phyloP scores from a whole-genome alignment of 495 filamentous ascomycete species.

The Jackrogersella minutella region DNA sequence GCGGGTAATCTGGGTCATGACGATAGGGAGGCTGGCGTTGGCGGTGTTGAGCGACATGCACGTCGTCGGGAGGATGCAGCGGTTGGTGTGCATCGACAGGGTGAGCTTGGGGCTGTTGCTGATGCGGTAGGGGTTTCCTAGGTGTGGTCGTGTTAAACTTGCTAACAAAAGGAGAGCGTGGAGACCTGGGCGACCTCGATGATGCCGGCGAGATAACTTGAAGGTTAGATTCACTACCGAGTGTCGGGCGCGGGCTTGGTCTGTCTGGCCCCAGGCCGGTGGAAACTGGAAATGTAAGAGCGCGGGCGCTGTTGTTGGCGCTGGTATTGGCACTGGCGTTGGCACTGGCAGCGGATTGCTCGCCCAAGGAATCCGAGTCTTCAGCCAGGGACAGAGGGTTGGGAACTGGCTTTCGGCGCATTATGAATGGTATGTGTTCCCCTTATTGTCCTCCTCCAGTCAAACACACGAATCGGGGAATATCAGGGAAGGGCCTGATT shows the following conservation, averaged over 20 bases:
- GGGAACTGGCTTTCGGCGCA: conserved; percentile 63
- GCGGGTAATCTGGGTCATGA: conserved; percentile 27
- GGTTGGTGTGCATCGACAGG: conserved; percentile 43
- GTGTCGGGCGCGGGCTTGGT: conserved; percentile 38
- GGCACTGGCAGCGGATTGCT: conserved; percentile 42
- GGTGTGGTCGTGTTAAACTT: conserved; percentile 45
- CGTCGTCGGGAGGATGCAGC: conserved; percentile 50
- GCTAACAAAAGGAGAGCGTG: conserved; percentile 61
- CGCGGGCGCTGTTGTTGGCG: conserved; percentile 34
- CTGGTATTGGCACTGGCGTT: conserved; percentile 33
- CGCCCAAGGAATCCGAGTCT: conserved; percentile 46
- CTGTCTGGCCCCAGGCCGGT: conserved; percentile 32
- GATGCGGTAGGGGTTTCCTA: conserved; percentile 36
- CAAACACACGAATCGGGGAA: conserved; percentile 41
- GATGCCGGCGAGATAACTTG: conserved; percentile 49
- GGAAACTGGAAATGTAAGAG: conserved; percentile 35
- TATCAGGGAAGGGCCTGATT: conserved; percentile 47
- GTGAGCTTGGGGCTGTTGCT: conserved; percentile 41
- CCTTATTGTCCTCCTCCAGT: conserved; percentile 37
- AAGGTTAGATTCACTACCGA: conserved; percentile 42
- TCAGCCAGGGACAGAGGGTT: conserved; percentile 59
- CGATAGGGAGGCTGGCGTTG: conserved; percentile 42
- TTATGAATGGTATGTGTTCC: conserved; percentile 45
- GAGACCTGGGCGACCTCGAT: conserved; percentile 59
- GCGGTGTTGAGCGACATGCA: conserved; percentile 40